Base-by-base conservation (phyloP, 2,329 filamentous ascomycete species). In the Claviceps fusiformis region DNA sequence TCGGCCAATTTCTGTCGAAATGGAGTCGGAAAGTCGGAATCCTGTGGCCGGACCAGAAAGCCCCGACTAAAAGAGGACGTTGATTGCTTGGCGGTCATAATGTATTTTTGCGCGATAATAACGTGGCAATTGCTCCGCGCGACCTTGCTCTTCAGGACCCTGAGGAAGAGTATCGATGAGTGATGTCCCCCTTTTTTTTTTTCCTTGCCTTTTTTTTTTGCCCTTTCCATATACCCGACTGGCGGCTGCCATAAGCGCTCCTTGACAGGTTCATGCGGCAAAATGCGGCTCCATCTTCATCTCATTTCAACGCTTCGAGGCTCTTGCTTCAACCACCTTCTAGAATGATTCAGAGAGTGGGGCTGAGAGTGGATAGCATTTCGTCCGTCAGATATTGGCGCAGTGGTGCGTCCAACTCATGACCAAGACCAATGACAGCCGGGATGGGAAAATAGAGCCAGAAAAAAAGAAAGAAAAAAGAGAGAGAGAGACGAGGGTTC, bases 281-380 rank as follows among this genome's bases (percentile, higher is more conserved):
- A 10, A 37, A 37, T 37, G 35, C 35, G 35, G 35, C 3, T 37
- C 35, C 35, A 37, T 37, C 35, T 37, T 37, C 9, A 37, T 10
- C 35, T 10, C 10, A 10, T 37, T 37, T 37, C 3, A 10, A 7
- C 3, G 35, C 9, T 10, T 37, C 35, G 35, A 37, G 35, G 11
- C 35, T 37, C 35, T 37, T 13, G 5, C 35, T 37, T 37, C 11
- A 27, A 47, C 41, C 29, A 27, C 29, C 35, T 47, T 53, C 54
- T 29, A 53, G 24, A 56, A 53, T 33, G 44, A 29, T 53, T 50
- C 54, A 24, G 49, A 46, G 41, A 39, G 54, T 49, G 45, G 54
- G 50, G 37, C 29, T 4, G 5, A 15, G 6, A 29, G 27, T 29
- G 50, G 37, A 39, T 46, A 31, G 41, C 41, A 35, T n/a, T 50